Evolutionary conservation across 495 filamentous ascomycete species (phyloP), one percentile per base, ranked within the genome.

Genomic region (Penicillium simplicissimum): DNA sequence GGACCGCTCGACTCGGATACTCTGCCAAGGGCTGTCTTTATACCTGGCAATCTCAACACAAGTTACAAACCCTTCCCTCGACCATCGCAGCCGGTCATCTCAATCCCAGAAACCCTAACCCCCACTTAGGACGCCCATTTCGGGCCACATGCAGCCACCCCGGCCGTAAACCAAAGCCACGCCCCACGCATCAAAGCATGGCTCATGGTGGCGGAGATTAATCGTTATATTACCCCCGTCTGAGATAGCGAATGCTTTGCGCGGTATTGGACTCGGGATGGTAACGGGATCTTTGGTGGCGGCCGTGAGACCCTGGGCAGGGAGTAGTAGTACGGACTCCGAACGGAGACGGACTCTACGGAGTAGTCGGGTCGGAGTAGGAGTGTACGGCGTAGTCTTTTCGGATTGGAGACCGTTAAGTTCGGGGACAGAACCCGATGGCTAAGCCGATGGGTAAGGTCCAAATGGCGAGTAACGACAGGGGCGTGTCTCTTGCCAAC

Each of bases 91-190:
- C 40, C 45, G 11, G 21, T 14, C 10, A 8, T 25, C 23, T 1
- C 23, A 11, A 23, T 48, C 45, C 45, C 6, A 31, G 13, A 49
- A 49, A 31, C 8, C 45, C 9, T 5, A 14, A 31, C 19, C n/a
- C 17, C 51, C 51, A 53, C 51, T 53, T 35, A 1, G 3, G 28
- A 10, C 4, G 2, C 31, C 51, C 33, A 10, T 11, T 53, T 53
- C 7, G 31, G 31, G 51, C 36, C 19, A 10, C 51, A 33, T 53
- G 51, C 51, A 53, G 51, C 51, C 51, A 53, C 51, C 17, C 51
- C 28, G 51, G 15, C 14, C 10, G 49, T 34, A 5, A 14, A 42
- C n/a, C 2, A 45, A 3, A 31, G 51, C 51, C 51, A 31, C 10
- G 35, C 51, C 51, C n/a, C 51, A 35, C 48, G 25, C 31, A 10